phyloP scores from a whole-genome alignment of 768 basidiomycete species.

The Leccinum aurantiacum region DNA sequence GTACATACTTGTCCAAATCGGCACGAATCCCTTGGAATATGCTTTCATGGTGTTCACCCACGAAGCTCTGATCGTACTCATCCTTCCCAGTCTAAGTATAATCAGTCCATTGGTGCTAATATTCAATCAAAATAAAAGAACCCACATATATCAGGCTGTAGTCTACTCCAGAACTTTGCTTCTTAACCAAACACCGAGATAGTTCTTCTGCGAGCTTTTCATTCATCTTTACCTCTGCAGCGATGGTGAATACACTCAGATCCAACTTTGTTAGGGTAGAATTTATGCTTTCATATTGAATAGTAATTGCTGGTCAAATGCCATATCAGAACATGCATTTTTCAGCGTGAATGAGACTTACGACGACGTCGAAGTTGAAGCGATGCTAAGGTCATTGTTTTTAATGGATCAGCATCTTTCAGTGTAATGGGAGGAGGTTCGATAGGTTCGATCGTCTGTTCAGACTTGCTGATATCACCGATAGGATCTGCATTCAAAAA shows the following conservation, averaged over 20 bases:
- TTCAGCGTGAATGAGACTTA: not conserved
- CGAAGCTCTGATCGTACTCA: constrained; percentile 3
- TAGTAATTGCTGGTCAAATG: no score
- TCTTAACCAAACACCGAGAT: not conserved
- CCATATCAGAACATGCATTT: no score
- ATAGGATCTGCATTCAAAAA: constrained; percentile 75
- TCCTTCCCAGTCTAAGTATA: constrained; percentile 6
- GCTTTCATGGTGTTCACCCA: not conserved
- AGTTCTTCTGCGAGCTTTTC: not conserved
- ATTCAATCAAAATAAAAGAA: not conserved
- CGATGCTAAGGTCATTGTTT: constrained; percentile 54
- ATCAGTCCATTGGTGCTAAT: not conserved
- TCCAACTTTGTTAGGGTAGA: constrained; percentile 34
- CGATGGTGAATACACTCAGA: constrained; percentile 26
- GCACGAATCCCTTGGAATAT: constrained; percentile 14
- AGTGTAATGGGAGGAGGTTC: constrained; percentile 55
- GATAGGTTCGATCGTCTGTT: constrained; percentile 40
- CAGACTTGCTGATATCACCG: constrained; percentile 58
- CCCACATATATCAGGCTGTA: constrained; percentile 13
- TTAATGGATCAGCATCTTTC: constrained; percentile 46
- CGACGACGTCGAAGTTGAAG: constrained; percentile 42
- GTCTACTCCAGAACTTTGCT: not conserved
- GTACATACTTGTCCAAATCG: constrained; percentile 13
- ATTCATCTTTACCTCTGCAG: not conserved
- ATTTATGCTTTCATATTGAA: not conserved